These are phyloP conservation scores for Eucalyptus viminalis DNA, from an alignment of 345 rosid species.

Conservation along the genomic window DNA sequence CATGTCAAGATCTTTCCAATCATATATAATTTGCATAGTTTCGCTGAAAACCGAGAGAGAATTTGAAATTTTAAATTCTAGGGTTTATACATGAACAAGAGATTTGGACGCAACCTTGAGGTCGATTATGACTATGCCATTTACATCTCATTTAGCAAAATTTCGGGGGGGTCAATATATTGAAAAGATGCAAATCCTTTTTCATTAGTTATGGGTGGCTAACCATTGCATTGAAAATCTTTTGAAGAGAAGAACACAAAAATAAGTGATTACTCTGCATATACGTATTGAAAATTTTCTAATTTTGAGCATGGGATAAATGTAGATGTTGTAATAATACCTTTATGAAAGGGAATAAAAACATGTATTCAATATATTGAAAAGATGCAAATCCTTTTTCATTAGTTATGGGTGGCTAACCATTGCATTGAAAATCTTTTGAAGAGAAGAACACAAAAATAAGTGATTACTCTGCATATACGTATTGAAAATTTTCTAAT, in stretches of 20 bases:
- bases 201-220: background rate
- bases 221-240: background rate
- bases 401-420: background rate
- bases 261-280: background rate
- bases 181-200: background rate
- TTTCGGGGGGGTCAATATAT: too few species aligned
- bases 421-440: background rate
- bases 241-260: background rate
- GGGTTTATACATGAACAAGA: too few species aligned
- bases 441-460: background rate
- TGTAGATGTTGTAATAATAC: background rate
- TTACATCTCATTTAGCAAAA: background rate
- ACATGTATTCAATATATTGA: background rate
- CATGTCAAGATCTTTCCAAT: too few species aligned
- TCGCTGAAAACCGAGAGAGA: too few species aligned
- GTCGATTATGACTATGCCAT: background rate
- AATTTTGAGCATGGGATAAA: background rate
- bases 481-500: background rate
- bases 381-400: background rate
- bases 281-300: background rate
- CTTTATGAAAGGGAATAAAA: background rate
- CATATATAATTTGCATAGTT: too few species aligned
- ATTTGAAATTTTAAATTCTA: too few species aligned
- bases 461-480: background rate
- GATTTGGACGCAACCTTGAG: too few species aligned